phyloP scores from a whole-genome alignment of 495 filamentous ascomycete genomes.

The Penicillium robsamsonii region DNA sequence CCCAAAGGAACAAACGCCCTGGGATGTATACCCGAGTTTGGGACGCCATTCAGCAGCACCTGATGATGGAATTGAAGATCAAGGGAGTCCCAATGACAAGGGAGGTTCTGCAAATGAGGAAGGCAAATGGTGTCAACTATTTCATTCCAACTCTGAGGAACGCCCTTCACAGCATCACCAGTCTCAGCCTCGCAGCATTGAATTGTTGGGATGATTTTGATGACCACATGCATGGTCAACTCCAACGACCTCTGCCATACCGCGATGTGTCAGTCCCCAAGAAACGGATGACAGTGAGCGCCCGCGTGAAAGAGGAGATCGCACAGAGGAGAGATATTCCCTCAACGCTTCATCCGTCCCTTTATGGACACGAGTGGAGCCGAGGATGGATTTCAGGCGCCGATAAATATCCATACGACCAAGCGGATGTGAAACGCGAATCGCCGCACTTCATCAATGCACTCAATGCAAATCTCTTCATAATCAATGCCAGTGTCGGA shows the following conservation, averaged over 20 bases:
- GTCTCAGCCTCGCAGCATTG: constrained; percentile 28
- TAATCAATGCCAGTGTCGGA: not conserved
- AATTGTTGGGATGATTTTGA: constrained; percentile 30
- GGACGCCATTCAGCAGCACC: constrained; percentile 35
- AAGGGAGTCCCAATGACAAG: not conserved
- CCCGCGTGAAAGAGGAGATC: not conserved
- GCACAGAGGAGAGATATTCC: not conserved
- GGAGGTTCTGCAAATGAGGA: constrained; percentile 17
- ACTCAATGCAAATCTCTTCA: constrained; percentile 20
- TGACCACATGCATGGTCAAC: constrained; percentile 8
- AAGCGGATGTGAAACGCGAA: constrained; percentile 19
- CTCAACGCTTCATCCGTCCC: not conserved
- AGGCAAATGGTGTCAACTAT: constrained; percentile 23
- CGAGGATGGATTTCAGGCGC: constrained; percentile 17
- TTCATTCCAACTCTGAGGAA: constrained; percentile 28
- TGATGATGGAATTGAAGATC: constrained; percentile 15
- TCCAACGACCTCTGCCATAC: not conserved
- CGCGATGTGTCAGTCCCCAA: constrained; percentile 20
- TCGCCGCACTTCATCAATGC: constrained; percentile 9
- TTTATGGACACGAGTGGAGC: constrained; percentile 24
- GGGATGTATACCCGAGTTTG: constrained; percentile 31
- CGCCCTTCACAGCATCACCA: constrained; percentile 27
- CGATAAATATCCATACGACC: constrained; percentile 29
- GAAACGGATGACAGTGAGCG: constrained; percentile 7
- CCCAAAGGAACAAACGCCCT: constrained; percentile 12